phyloP scores from a whole-genome alignment of 805 yeast species.

The Ogataea angusta region DNA sequence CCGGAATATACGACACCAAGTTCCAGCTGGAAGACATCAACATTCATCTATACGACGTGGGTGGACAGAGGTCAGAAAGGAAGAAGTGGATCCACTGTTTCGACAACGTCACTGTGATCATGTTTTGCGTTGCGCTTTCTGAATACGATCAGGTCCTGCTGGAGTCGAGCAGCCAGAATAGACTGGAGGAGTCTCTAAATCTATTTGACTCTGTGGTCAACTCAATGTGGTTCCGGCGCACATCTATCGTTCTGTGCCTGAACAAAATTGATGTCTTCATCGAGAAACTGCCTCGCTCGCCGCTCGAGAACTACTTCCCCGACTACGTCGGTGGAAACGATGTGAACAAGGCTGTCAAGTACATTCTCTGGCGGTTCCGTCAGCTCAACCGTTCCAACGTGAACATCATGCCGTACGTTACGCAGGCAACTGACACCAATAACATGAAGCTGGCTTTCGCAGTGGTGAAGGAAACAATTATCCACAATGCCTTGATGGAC shows the following conservation, averaged over 20 bases:
- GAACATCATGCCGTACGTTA: conserved; percentile 83
- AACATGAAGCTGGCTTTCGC: conserved; percentile 78
- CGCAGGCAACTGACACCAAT: conserved; percentile 92
- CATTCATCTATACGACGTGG: conserved; percentile 77
- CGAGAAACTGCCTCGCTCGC: conserved; percentile 77
- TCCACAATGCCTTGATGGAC: conserved; percentile 53
- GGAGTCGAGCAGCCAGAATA: conserved; percentile 72
- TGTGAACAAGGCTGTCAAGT: conserved; percentile 86
- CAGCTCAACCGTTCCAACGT: conserved; percentile 80
- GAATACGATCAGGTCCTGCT: conserved; percentile 86
- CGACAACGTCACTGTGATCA: conserved; percentile 84
- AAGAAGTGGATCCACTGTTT: conserved; percentile 97
- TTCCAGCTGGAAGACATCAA: conserved; percentile 70
- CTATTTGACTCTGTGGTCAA: conserved; percentile 88
- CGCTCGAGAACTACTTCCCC: conserved; percentile 79
- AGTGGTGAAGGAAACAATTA: conserved; percentile 55
- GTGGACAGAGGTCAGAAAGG: conserved; percentile 94
- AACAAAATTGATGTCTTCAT: conserved; percentile 90
- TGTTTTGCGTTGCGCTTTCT: conserved; percentile 86
- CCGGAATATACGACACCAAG: conserved; percentile 83
- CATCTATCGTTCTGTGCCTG: conserved; percentile 80
- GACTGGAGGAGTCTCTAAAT: conserved; percentile 77
- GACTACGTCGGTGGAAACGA: conserved; percentile 90
- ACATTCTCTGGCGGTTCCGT: conserved; percentile 85
- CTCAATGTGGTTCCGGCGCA: conserved; percentile 87